phyloP scores from a whole-genome alignment of 2,329 filamentous ascomycete genomes.

The Xylariaceae sp. region DNA sequence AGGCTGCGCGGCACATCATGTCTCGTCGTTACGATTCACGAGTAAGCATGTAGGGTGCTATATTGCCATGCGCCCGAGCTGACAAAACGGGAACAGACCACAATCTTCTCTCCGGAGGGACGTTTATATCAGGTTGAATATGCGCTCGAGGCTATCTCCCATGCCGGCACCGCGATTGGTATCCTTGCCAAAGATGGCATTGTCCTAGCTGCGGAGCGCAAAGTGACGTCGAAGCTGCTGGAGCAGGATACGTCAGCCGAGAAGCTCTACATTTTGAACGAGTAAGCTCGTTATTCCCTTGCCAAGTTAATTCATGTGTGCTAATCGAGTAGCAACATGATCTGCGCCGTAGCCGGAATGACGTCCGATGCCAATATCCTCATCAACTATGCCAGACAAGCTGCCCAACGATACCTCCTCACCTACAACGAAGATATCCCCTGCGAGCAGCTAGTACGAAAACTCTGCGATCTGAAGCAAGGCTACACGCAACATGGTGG shows the following conservation, averaged over 20 bases:
- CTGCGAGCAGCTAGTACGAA: conserved; percentile 95
- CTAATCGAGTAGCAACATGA: conserved; percentile 80
- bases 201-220: conserved; percentile 93
- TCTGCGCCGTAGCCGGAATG: conserved; percentile 98
- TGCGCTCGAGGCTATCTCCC: conserved; percentile 96
- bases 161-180: conserved; percentile 92
- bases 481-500: conserved; percentile 99
- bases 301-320: neutral
- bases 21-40: conserved; percentile 96
- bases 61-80: conserved; percentile 20
- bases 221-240: conserved; percentile 97
- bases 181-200: conserved; percentile 98
- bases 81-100: conserved; percentile 59
- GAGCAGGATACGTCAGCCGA: conserved; percentile 99
- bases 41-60: conserved; percentile 51
- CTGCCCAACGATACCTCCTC: conserved; percentile 92
- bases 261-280: conserved; percentile 99
- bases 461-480: conserved; percentile 96
- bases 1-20: conserved; percentile 52
- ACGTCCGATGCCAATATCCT: conserved; percentile 99
- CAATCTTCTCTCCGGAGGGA: conserved; percentile 98
- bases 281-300: conserved; percentile 47
- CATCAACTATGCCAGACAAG: conserved; percentile 98
- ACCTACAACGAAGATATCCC: conserved; percentile 99
- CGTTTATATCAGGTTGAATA: conserved; percentile 99